Evolutionary conservation across 176 grass and related monocot genomes (phyloP).

Genomic region (Cenchrus purpureus): DNA sequence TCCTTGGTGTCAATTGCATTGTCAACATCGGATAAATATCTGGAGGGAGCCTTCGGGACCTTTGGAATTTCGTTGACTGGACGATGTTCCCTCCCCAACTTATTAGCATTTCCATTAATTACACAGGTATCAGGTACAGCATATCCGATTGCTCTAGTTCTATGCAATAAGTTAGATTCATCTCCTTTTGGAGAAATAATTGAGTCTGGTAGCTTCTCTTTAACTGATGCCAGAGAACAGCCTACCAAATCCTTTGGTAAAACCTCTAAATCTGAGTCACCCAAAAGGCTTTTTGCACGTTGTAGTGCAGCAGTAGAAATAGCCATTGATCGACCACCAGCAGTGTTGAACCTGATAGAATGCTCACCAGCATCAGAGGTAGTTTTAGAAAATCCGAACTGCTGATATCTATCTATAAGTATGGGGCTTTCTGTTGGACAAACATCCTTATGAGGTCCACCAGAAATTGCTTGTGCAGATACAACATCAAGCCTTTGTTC

Average conservation of each 20-base stretch:
- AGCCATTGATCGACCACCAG: slow-evolving; percentile 61
- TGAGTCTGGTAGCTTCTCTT: slow-evolving; percentile 44
- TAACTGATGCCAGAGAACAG: slow-evolving; percentile 30
- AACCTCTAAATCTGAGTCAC: slow-evolving; percentile 51
- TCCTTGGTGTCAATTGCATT: slow-evolving; percentile 16
- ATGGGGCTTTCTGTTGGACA: slow-evolving; percentile 48
- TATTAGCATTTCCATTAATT: slow-evolving; percentile 29
- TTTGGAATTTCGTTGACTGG: slow-evolving; percentile 37
- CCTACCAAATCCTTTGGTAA: slow-evolving; percentile 38
- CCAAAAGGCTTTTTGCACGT: slow-evolving; percentile 76
- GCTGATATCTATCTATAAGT: slow-evolving; percentile 40
- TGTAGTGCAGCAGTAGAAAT: slow-evolving; percentile 75
- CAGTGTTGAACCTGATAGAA: slow-evolving; percentile 68
- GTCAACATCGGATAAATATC: slow-evolving; percentile 44
- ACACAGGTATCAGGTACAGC: slow-evolving; percentile 30
- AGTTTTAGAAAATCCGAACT: slow-evolving; percentile 34
- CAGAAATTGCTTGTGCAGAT: slow-evolving; percentile 32
- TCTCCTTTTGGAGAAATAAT: slow-evolving; percentile 48
- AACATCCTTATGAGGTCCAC: slow-evolving; percentile 25
- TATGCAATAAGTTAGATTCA: slow-evolving; percentile 25
- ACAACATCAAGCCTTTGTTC: slow-evolving; percentile 34
- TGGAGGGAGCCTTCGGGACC: slow-evolving; percentile 43
- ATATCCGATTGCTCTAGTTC: slow-evolving; percentile 23
- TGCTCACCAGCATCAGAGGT: slow-evolving; percentile 41
- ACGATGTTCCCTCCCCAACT: slow-evolving; percentile 13